Evolutionary conservation across 768 basidiomycete genomes (phyloP), one percentile per base, ranked within the genome.

Genomic region (Russula abietina): DNA sequence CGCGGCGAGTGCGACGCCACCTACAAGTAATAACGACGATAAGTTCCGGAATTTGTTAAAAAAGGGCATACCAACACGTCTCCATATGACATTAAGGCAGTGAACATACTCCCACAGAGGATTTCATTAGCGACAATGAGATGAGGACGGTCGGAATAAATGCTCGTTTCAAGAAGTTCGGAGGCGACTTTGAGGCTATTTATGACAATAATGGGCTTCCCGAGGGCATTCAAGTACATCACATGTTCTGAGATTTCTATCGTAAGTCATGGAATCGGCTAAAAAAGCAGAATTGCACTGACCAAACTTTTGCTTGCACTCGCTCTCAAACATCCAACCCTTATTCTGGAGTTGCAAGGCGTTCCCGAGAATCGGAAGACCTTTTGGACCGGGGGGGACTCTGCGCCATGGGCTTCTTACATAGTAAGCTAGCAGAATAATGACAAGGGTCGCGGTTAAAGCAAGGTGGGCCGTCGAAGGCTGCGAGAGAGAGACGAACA

Each of bases 381-480:
- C 55, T 19, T 33, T 43, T 26, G 61, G 61, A 17, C 61, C 56
- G 5, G 55, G 48, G 12, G 61, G 55, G 10, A 62, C 28, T 26
- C 19, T 57, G 14, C 55, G 61, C 61, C 61, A 62, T 4, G 61
- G 55, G 48, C 55, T 62, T 48, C 28, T 57, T 11, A 26, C 41
- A 14, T 50, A 50, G 7, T 11, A 26, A 22, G 32, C 28, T 4
- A 26, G 46, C 4, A 62, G 41, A 14, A 58, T 24, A 19, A 28
- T 19, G 26, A 53, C 30, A 19, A 54, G 11, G 32, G 12, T 22
- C 1, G 24, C 19, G n/a, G 53, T 26, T 14, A 54, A 22, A 26
- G 17, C 41, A 45, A 53, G 2, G 12, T 30, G 8, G 17, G 6
- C 22, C 14, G 41, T 54, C 32, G 26, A n/a, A 45, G 33, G 51